A percentile compares a stretch with the other conserved stretches of the same genome.
Evolutionary conservation across 2,329 filamentous ascomycete species (phyloP).

Genomic region (Chaetomium sp.): DNA sequence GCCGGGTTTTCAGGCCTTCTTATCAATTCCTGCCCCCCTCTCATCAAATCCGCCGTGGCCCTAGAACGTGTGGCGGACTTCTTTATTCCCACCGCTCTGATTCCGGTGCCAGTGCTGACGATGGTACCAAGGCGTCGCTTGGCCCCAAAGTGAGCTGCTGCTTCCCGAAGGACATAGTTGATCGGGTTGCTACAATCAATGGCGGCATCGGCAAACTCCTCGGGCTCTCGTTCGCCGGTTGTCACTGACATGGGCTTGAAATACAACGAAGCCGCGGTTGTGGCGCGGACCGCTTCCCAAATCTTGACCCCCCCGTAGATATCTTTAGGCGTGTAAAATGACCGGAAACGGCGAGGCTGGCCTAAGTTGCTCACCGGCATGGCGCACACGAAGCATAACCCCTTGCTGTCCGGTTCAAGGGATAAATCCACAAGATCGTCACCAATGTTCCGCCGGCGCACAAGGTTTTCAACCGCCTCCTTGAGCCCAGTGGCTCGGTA

Average conservation of each 20-base stretch:
- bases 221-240: constrained; percentile 10
- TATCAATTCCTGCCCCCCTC: constrained; percentile 1
- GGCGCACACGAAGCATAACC: constrained; percentile 2
- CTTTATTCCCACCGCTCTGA: constrained; percentile 8
- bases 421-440: neutral
- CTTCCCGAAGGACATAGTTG: constrained; percentile 25
- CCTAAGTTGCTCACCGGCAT: neutral
- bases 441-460: constrained; percentile 5
- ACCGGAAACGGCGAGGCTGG: neutral
- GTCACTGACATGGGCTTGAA: constrained; percentile 37
- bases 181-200: constrained; percentile 39
- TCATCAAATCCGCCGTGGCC: too few relatives aligned
- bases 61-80: neutral
- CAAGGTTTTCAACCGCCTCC: constrained; percentile 3
- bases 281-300: constrained; percentile 38
- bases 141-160: constrained; percentile 22
- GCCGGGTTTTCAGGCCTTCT: constrained; percentile 18
- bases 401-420: neutral
- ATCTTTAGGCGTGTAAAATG: neutral
- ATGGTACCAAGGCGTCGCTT: constrained; percentile 24
- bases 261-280: constrained; percentile 34
- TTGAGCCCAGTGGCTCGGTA: constrained; percentile 24
- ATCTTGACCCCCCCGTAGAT: constrained; percentile 26
- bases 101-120: constrained; percentile 29
- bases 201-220: constrained; percentile 37